phyloP scores from a whole-genome alignment of 768 basidiomycete genomes.

The Hygrophorus pudorinus region DNA sequence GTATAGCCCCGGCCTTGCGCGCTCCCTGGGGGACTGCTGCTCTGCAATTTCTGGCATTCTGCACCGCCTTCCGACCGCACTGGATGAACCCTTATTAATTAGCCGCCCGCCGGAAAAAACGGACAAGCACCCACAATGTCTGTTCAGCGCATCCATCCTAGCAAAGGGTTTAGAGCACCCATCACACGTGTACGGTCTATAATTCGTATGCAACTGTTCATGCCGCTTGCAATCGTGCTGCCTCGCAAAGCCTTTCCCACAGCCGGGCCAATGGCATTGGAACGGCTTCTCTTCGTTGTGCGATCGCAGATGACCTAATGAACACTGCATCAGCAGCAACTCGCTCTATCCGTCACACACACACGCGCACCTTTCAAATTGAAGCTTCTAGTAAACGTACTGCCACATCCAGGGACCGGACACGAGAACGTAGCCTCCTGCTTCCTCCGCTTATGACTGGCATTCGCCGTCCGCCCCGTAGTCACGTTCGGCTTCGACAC shows the following conservation, averaged over 20 bases:
- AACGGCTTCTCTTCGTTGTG: conserved; percentile 95
- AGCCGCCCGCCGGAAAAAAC: neutral
- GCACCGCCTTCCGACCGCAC: conserved; percentile 77
- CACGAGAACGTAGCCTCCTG: conserved; percentile 82
- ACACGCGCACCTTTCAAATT: conserved; percentile 70
- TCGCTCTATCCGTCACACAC: neutral
- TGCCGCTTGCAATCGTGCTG: conserved; percentile 97
- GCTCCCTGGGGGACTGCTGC: neutral
- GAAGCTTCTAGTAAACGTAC: conserved; percentile 87
- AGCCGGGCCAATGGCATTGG: conserved; percentile 91
- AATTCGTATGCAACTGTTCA: conserved; percentile 88
- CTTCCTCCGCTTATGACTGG: conserved; percentile 76
- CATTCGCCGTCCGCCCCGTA: conserved; percentile 81
- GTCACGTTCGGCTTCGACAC: conserved; percentile 79
- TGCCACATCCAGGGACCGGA: conserved; percentile 74
- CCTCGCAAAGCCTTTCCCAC: conserved; percentile 86
- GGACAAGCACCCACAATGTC: conserved; percentile 62
- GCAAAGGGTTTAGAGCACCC: conserved; percentile 93
- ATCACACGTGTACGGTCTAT: conserved; percentile 86
- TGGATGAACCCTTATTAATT: conserved; percentile 16
- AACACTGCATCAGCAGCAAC: conserved; percentile 6
- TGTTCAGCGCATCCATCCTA: conserved; percentile 87
- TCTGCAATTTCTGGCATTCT: conserved; percentile 43
- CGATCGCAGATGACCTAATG: conserved; percentile 79
- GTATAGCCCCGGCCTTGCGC: neutral